phyloP scores from a whole-genome alignment of 2,329 filamentous ascomycete genomes.

The Curvularia eragrostidis region DNA sequence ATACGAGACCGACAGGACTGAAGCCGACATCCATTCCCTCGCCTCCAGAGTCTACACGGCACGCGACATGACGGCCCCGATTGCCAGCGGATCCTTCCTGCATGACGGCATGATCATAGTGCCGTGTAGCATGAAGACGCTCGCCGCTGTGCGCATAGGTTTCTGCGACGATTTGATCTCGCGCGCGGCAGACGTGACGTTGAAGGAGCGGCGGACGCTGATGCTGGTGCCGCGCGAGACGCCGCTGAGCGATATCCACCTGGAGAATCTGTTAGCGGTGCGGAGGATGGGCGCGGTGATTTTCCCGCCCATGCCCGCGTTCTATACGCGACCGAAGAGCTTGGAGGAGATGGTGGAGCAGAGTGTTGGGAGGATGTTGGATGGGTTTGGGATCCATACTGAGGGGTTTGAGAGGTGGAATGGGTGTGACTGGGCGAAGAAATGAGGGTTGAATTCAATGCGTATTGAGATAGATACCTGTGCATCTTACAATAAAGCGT shows the following conservation, averaged over 20 bases:
- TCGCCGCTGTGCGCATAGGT: not conserved
- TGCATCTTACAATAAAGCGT: not conserved
- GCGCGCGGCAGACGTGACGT: not conserved
- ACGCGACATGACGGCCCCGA: not conserved
- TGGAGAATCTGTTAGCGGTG: not conserved
- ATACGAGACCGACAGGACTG: not conserved
- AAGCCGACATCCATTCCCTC: slow-evolving; percentile 2
- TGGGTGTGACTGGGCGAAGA: not conserved
- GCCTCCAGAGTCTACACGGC: slow-evolving; percentile 1
- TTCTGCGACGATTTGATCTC: slow-evolving; percentile 1
- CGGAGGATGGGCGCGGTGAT: not conserved
- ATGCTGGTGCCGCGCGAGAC: slow-evolving; percentile 1
- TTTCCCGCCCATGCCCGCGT: not conserved
- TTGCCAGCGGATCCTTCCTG: not conserved
- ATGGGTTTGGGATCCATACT: not conserved
- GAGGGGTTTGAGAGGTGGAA: slow-evolving; percentile 1
- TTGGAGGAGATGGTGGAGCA: not conserved
- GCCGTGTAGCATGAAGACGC: slow-evolving; percentile 2
- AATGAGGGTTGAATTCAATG: not conserved
- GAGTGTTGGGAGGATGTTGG: slow-evolving; percentile 1
- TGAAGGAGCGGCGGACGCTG: not conserved
- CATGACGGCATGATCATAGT: slow-evolving; percentile 2
- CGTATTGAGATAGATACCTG: not conserved
- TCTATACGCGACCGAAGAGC: not conserved
- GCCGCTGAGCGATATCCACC: not conserved